phyloP scores from a whole-genome alignment of 108 stramenopile genomes.

The Cyclotella choctawhatcheeana region DNA sequence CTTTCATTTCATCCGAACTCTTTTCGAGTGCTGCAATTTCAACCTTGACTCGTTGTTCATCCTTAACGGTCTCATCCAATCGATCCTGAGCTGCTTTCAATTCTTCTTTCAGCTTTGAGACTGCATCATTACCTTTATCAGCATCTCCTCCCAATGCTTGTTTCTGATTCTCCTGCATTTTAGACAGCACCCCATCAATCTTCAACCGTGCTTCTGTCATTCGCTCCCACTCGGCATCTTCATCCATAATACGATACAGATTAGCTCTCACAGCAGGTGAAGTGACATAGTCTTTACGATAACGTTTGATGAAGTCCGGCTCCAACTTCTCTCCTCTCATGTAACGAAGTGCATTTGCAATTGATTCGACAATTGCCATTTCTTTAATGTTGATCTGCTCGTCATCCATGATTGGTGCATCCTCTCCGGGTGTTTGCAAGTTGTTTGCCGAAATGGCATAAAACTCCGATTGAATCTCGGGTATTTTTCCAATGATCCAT shows the following conservation, averaged over 20 bases:
- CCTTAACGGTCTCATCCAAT: slow-evolving; percentile 61
- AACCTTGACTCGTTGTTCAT: slow-evolving; percentile 64
- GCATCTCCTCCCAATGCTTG: slow-evolving; percentile 36
- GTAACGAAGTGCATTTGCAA: slow-evolving; percentile 71
- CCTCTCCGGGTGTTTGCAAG: slow-evolving; percentile 12
- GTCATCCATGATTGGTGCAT: slow-evolving; percentile 36
- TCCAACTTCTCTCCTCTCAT: slow-evolving; percentile 83
- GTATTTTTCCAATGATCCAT: slow-evolving; percentile 84
- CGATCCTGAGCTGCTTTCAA: slow-evolving; percentile 56
- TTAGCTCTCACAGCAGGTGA: slow-evolving; percentile 74
- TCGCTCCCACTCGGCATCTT: slow-evolving; percentile 83
- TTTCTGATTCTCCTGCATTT: slow-evolving; percentile 41
- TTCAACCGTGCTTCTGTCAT: slow-evolving; percentile 68
- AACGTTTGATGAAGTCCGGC: slow-evolving; percentile 82
- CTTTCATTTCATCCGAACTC: slow-evolving; percentile 14
- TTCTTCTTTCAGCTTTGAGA: slow-evolving; percentile 59
- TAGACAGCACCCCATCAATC: slow-evolving; percentile 62
- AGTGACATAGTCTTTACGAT: slow-evolving; percentile 76
- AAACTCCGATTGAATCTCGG: slow-evolving; percentile 70
- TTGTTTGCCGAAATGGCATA: slow-evolving; percentile 35
- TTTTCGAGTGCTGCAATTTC: slow-evolving; percentile 67
- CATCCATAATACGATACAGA: slow-evolving; percentile 82
- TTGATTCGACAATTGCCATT: slow-evolving; percentile 64
- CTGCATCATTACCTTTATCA: slow-evolving; percentile 16
- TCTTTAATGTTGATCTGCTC: slow-evolving; percentile 56